Percentiles rank a stretch among this genome's conserved stretches.
Conservation (phyloP, 306 rosid genomes). For the Ammopiptanthus mongolicus region DNA sequence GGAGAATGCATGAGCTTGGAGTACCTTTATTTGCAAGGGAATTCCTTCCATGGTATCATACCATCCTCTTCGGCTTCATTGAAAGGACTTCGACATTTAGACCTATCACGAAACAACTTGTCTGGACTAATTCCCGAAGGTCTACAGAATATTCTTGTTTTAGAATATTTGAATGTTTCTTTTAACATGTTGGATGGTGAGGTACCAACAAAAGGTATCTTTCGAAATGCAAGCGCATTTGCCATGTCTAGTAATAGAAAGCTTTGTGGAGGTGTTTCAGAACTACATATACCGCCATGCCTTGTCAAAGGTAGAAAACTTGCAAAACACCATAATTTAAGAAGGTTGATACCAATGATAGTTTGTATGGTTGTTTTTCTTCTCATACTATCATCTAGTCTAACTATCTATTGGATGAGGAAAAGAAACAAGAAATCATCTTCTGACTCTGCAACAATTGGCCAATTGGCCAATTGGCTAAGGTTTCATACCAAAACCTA, state of each 20-base stretch:
- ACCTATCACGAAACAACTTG: conserved; percentile 25
- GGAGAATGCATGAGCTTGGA: conserved; percentile 14
- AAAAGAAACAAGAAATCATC: neutral
- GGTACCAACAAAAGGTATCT: conserved; percentile 34
- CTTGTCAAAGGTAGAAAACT: neutral
- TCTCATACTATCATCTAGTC: neutral
- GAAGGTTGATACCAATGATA: neutral
- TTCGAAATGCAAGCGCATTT: conserved; percentile 7
- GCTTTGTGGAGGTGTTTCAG: conserved; percentile 27
- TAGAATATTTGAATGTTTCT: conserved; percentile 29
- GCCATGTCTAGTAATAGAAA: conserved; percentile 1
- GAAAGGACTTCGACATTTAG: neutral
- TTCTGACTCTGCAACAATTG: neutral
- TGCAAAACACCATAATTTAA: neutral
- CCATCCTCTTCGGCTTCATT: conserved; percentile 7
- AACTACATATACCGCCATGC: conserved; percentile 20
- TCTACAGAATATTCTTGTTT: neutral
- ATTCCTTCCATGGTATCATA: conserved; percentile 13
- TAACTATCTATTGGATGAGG: neutral
- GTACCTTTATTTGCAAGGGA: neutral
- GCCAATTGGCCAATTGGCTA: neutral
- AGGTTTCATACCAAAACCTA: conserved; percentile 14
- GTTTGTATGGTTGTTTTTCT: conserved; percentile 13
- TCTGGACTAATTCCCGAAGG: conserved; percentile 32
- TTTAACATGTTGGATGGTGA: conserved; percentile 40